Evolutionary conservation across 306 rosid species (phyloP), one percentile per base, ranked within the genome.

Genomic region (Albizia julibrissin): DNA sequence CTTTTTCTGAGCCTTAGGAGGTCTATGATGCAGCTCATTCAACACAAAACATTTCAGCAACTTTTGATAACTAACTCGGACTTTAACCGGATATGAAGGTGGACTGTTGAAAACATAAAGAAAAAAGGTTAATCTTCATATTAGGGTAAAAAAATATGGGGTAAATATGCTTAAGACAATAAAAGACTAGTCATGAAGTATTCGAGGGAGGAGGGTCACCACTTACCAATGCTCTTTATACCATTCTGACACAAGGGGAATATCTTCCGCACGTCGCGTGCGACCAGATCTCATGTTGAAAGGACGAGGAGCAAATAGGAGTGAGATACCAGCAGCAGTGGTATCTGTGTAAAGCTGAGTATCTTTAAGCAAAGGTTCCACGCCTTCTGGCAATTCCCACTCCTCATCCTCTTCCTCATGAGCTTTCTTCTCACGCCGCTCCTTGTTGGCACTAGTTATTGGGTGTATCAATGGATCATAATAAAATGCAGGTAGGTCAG

Each of bases 221-320:
- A 89, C 92, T 74, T 88, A 93, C 97, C 98, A 95, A 77, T 95
- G 99, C 90, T 95, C 99, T 81, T 95, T 95, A 70, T 87, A 95
- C 99, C 99, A 95, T 85, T 95, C 99, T 5, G 99, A 93, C 69
- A 95, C 99, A 18, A 95, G 97, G 27, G 99, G 99, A 74, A 95
- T 93, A 71, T 95, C 99, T 83, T 95, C 99, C 9, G 99, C 93
- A 11, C 99, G 90, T 29, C 99, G 90, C 84, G 88, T 93, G 75
- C 99, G 92, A 56, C 99, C 99, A 87, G 99, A 95, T 82, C 99
- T 89, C 99, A 95, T 92, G 89, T 95, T 95, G 87, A 95, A 95
- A 68, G 99, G 99, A 54, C 98, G 98, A 72, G 99, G 99, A 69
- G 99, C 99, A 87, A 95, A 95, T 67, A 95, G 83, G 75, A 95